Evolutionary conservation across 1,284 basidiomycete species (phyloP), one percentile per base, ranked within the genome.

Genomic region (Bondarzewia mesenterica): DNA sequence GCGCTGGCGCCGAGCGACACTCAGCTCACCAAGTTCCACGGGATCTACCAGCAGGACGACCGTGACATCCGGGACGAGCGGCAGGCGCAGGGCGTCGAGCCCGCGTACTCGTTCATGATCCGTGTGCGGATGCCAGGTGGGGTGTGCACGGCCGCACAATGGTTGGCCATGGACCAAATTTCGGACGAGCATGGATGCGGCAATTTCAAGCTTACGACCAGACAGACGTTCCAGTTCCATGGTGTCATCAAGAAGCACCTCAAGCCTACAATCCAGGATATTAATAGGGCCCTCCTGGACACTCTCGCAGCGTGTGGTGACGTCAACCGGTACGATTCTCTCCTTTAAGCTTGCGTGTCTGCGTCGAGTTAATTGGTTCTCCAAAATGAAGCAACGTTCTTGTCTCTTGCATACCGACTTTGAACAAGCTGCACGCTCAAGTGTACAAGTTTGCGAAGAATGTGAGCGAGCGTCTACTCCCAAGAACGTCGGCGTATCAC

Each of bases 171-270:
- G 80, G 93, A 98, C 70, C 83, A 86, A 57, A 97, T 99, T 56
- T 83, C 93, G 50, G 94, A 97, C 63, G 89, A 94, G 68, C 92
- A 95, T 67, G 95, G 93, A 23, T 91, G 86, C 60, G 82, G 89
- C 49, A 94, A 94, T 14, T 88, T 99, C 73, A 99, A 99, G 76
- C 86, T 99, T 59, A 99, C 95, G 44, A 99, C 96, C 23, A 78
- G 95, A 53, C 85, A 94, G 70, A 99, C 96, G n/a, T 98, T 98
- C 84, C 95, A 99, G 72, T 99, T 97, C 79, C 95, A 99, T 69
- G 95, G 95, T 53, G 87, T 99, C 57, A 88, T 99, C 73, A 99
- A 99, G 77, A 79, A 80, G 56, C 91, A 99, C 66, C 70, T 99
- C 65, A 99, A 99, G 73, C 83, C 88, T 37, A 89, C 93, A 18